Conservation (phyloP, 2,329 filamentous ascomycete genomes). For the Phialocephala sp. region DNA sequence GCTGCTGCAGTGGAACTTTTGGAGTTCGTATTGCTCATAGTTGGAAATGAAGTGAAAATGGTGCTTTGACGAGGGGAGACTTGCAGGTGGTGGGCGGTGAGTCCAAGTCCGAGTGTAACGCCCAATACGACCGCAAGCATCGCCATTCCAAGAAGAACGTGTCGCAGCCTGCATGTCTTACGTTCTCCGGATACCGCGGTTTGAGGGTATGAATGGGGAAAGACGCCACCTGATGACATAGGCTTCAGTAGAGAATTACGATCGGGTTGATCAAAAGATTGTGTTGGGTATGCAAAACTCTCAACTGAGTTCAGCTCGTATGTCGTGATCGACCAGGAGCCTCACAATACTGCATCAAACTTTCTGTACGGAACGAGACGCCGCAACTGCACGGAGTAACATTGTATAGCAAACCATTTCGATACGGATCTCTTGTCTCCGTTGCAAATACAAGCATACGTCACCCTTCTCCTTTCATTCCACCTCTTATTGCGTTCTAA, state of each 20-base stretch:
- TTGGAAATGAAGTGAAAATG: not conserved
- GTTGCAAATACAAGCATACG: not conserved
- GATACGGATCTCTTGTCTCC: not conserved
- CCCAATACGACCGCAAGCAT: conserved; percentile 1
- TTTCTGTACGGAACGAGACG: not conserved
- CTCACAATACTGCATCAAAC: not conserved
- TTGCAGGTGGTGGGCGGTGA: not conserved
- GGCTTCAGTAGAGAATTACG: too few relatives aligned
- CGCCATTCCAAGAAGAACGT: conserved; percentile 4
- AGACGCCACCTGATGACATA: conserved; percentile 12
- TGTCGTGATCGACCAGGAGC: not conserved
- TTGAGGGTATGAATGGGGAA: not conserved
- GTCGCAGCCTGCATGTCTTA: not conserved
- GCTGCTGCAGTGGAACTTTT: not conserved
- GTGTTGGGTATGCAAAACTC: not conserved
- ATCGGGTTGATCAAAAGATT: not conserved
- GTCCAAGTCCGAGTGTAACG: conserved; percentile 4
- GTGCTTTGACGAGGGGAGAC: not conserved
- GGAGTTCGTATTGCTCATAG: not conserved
- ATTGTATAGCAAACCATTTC: not conserved
- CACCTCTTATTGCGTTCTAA: not conserved
- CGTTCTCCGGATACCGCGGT: not conserved
- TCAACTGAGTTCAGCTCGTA: not conserved
- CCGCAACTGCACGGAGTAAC: not conserved
- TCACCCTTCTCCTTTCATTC: not conserved